Percentiles rank a stretch among this genome's conserved stretches.
Evolutionary conservation across 225 moss, liverwort and hornwort species (phyloP).

Genomic region (Sphagnum tenellum): DNA sequence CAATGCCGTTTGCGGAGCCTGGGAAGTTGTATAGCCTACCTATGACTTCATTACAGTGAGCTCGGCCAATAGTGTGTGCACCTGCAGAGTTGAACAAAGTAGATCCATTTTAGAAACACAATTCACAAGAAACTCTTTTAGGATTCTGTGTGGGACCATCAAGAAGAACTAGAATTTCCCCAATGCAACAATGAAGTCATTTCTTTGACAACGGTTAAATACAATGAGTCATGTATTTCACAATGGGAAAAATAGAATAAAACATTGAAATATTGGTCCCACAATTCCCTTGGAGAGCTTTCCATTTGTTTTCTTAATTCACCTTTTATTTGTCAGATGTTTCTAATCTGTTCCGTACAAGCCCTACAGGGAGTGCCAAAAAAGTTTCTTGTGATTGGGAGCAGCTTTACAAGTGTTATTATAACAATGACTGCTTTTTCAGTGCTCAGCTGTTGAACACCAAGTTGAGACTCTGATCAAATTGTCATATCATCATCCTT

Average conservation of each 20-base stretch:
- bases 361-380: too few relatives aligned
- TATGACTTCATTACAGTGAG: slow-evolving; percentile 45
- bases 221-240: background rate
- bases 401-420: background rate
- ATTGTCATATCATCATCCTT: too few relatives aligned
- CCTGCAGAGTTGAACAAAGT: slow-evolving; percentile 28
- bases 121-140: background rate
- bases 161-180: too few relatives aligned
- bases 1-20: slow-evolving; percentile 21
- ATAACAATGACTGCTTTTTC: background rate
- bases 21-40: slow-evolving; percentile 52
- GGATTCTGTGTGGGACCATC: background rate
- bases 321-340: too few relatives aligned
- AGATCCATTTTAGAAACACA: too few relatives aligned
- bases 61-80: slow-evolving; percentile 63
- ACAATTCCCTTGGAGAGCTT: too few relatives aligned
- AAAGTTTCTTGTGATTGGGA: too few relatives aligned
- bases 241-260: background rate
- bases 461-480: background rate
- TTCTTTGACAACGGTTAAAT: background rate
- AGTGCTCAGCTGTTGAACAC: background rate
- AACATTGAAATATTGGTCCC: too few relatives aligned
- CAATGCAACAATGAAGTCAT: background rate
- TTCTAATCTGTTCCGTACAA: too few relatives aligned
- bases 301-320: too few relatives aligned